phyloP scores from a whole-genome alignment of 2,329 filamentous ascomycete species.

The Sporothrix protearum region DNA sequence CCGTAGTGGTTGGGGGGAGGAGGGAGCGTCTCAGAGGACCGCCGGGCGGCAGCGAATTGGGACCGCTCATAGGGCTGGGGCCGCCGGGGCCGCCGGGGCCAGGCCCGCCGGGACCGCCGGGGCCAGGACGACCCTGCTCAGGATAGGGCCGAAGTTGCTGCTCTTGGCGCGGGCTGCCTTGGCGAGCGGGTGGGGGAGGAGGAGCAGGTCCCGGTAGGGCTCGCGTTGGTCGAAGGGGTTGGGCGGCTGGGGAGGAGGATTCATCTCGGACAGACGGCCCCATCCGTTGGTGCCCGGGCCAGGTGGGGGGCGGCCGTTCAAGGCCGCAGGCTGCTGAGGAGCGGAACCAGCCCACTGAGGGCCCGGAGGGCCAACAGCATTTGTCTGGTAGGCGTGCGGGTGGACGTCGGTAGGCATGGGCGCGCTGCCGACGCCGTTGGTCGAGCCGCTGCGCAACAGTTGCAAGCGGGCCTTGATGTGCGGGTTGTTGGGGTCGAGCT shows the following conservation, averaged over 20 bases:
- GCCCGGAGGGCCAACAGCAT: conserved; percentile 76
- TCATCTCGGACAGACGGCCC: conserved; percentile 73
- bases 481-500: conserved; percentile 86
- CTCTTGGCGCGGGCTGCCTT: conserved; percentile 67
- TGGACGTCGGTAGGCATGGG: conserved; percentile 96
- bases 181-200: conserved; percentile 60
- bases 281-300: conserved; percentile 55
- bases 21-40: conserved; percentile 48
- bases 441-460: conserved; percentile 76
- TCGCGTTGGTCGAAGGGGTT: conserved; percentile 82
- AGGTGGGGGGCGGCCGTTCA: conserved; percentile 55
- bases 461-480: conserved; percentile 95
- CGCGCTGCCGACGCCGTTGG: conserved; percentile 66
- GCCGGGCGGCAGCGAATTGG: not conserved
- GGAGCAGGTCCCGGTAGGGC: conserved; percentile 56
- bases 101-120: conserved; percentile 49
- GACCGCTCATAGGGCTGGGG: conserved; percentile 8
- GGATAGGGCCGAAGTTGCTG: conserved; percentile 66
- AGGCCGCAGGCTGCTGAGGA: conserved; percentile 44
- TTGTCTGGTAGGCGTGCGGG: conserved; percentile 86
- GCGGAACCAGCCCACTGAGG: conserved; percentile 83
- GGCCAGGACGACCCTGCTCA: conserved; percentile 55
- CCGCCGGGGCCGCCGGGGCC: conserved; percentile 40
- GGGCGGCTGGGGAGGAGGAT: conserved; percentile 67
- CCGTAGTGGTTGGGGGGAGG: conserved; percentile 55